Base-by-base conservation (phyloP, 768 basidiomycete genomes). In the Mycena galopus region DNA sequence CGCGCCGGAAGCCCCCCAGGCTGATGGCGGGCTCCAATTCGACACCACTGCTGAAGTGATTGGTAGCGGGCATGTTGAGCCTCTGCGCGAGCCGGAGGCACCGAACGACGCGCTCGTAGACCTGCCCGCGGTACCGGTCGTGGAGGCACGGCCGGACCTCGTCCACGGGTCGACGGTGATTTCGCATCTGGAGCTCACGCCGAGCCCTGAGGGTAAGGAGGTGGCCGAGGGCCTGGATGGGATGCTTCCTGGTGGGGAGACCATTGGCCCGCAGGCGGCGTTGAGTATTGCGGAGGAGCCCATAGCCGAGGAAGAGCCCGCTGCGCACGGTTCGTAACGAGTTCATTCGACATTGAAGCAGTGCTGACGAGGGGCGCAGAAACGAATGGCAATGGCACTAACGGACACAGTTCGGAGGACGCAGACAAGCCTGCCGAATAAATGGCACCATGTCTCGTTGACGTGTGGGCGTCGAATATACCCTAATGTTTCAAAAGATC, bases 171-270 rank as follows among this genome's bases (percentile, higher is more conserved):
- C 53, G 23, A 73, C 76, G 16, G 63, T 37, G 27, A 67, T 76
- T 8, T 72, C 71, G 39, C 73, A 75, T 42, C 65, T 70, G 23
- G 73, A 68, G 51, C 69, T 71, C 57, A 65, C 68, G 3, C 67
- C 72, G 30, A 72, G 50, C 33, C 57, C 64, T 17, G 63, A 69
- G 11, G 72, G 39, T 6, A 16, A 55, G 16, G 32, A 9, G 64
- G 32, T 12, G 35, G 44, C 37, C n/a, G 60, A 59, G 7, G 37
- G 33, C 3, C 27, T 14, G 12, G 66, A 62, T 39, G 77, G 74
- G n/a, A 67, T 78, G 42, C 63, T 75, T 4, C 76, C 72, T 23
- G 69, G 74, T 16, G 74, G 75, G 21, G 76, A 75, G 53, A 75
- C 77, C 35, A 69, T 55, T 29, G 77, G 78, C 23, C 76, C 76